Evolutionary conservation across 2,329 filamentous ascomycete species (phyloP).

Genomic region (Drechslerella coelobrocha): DNA sequence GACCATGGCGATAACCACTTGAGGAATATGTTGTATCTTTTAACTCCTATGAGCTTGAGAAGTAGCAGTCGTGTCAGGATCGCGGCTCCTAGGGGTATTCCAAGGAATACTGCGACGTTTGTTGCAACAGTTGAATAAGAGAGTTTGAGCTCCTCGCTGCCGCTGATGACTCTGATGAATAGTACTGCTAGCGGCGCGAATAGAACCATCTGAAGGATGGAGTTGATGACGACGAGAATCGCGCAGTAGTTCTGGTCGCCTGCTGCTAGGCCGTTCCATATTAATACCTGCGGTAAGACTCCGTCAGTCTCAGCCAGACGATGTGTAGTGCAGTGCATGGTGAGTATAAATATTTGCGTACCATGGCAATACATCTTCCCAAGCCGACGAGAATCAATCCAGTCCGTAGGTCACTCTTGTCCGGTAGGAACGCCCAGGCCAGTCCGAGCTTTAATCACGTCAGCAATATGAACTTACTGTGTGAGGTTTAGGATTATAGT

Average conservation of each 20-base stretch:
- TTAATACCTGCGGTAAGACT: slow-evolving; percentile 63
- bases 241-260: slow-evolving; percentile 85
- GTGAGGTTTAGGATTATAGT: not conserved
- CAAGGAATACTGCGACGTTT: slow-evolving; percentile 83
- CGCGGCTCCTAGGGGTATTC: slow-evolving; percentile 80
- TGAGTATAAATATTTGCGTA: slow-evolving; percentile 56
- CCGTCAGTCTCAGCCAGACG: slow-evolving; percentile 9
- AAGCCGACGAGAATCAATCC: slow-evolving; percentile 83
- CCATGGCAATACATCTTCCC: slow-evolving; percentile 89
- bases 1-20: slow-evolving; percentile 74
- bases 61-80: slow-evolving; percentile 75
- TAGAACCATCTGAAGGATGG: slow-evolving; percentile 74
- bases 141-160: slow-evolving; percentile 14
- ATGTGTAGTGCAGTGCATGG: not conserved
- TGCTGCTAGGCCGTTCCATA: slow-evolving; percentile 79
- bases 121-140: slow-evolving; percentile 74
- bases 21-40: slow-evolving; percentile 77
- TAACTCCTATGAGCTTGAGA: slow-evolving; percentile 62
- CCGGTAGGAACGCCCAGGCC: slow-evolving; percentile 72
- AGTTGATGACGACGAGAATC: slow-evolving; percentile 77
- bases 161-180: slow-evolving; percentile 69
- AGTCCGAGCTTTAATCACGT: slow-evolving; percentile 64
- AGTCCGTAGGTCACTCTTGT: slow-evolving; percentile 65
- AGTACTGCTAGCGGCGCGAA: slow-evolving; percentile 73
- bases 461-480: not conserved